Base-by-base conservation (phyloP, 192 early-diverging fungal genomes). In the Coemansia sp. region DNA sequence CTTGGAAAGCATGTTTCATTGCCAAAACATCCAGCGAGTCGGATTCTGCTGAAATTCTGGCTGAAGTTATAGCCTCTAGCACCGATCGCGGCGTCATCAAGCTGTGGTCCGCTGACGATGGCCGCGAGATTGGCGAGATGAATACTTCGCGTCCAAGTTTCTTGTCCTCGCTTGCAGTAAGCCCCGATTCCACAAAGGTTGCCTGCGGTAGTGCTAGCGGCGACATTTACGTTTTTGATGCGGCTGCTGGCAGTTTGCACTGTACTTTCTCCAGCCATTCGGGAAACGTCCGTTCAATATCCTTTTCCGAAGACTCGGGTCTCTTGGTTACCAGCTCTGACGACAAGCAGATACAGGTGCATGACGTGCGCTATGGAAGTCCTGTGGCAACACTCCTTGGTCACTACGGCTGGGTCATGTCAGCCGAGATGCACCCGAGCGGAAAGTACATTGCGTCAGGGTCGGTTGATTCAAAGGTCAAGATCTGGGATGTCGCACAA, bases 401-500 rank as follows among this genome's bases (percentile, higher is more conserved):
- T 7, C 81, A 83, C 68, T 63, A 69, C 63, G 69, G 81, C 55
- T 83, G 81, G 75, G 81, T 83, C 8, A 63, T 83, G 52, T 74
- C 71, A 5, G 81, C 76, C 5, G 68, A 77, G 44, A 74, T 78
- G 61, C 81, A 83, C 10, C 76, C 81, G 16, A 66, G 43, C 38
- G 75, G 72, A 18, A 51, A 57, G 57, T 77, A 77, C 69, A 78
- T 83, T 60, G 81, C 81, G 9, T 83, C 81, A 10, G 81, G 72
- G 0, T 83, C 81, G 6, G 45, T 75, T 10, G 81, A 83, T 44
- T 64, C 75, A 33, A 78, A 83, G 67, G 76, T 83, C 33, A 83
- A 83, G 68, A 74, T 83, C 69, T 83, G 81, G 81, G 81, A 83
- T 35, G 59, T 83, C 36, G 72, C 65, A 5, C 75, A 83, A 60